Conservation (phyloP, 1,284 basidiomycete genomes). For the Austroboletus novae-zelandiae region DNA sequence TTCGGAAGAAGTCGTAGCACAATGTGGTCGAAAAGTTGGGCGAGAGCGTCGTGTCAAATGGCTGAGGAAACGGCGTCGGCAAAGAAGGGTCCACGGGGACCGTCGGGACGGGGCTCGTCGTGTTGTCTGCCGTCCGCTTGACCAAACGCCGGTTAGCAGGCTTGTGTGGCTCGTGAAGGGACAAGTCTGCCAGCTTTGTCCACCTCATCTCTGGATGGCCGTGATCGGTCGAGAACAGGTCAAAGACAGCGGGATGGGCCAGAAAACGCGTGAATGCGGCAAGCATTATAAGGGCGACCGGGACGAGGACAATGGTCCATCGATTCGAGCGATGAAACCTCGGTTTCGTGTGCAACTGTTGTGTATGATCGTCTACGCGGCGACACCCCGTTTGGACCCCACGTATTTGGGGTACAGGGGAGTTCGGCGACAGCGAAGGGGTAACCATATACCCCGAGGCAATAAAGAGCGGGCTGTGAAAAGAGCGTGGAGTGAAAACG, state of each 20-base stretch:
- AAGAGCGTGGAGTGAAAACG: constrained; percentile 21
- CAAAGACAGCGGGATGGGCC: constrained; percentile 46
- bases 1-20: constrained; percentile 69
- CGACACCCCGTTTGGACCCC: constrained; percentile 5
- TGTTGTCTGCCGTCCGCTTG: constrained; percentile 7
- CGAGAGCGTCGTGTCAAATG: constrained; percentile 64
- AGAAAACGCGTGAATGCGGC: constrained; percentile 50
- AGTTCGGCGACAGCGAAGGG: constrained; percentile 46
- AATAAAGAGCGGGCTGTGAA: constrained; percentile 26
- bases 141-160: neutral
- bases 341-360: constrained; percentile 35
- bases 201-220: constrained; percentile 24
- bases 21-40: constrained; percentile 59
- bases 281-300: constrained; percentile 51
- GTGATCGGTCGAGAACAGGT: constrained; percentile 37
- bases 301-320: constrained; percentile 54
- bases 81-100: constrained; percentile 42
- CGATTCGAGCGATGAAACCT: constrained; percentile 41
- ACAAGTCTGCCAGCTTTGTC: constrained; percentile 33
- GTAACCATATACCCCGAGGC: constrained; percentile 42
- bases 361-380: constrained; percentile 10
- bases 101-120: constrained; percentile 36
- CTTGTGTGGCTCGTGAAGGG: constrained; percentile 42
- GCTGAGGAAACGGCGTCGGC: constrained; percentile 74
- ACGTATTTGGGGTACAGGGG: constrained; percentile 13